Conservation (phyloP, 768 basidiomycete genomes). For the Mycena galopus region DNA sequence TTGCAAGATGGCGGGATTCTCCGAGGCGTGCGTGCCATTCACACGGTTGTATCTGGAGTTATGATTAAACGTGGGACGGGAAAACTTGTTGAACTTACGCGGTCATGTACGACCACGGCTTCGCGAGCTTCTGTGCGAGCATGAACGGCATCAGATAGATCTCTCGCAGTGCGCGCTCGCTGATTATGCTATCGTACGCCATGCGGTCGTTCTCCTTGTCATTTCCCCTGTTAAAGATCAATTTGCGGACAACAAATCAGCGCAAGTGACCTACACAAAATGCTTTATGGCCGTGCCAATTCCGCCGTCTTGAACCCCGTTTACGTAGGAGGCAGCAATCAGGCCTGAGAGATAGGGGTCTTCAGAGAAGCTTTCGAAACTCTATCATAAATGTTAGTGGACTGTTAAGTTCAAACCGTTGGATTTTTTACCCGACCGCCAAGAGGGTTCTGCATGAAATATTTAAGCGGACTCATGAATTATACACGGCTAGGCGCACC, state of each 20-base stretch:
- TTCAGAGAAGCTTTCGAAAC: constrained; percentile 86
- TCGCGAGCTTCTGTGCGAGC: constrained; percentile 74
- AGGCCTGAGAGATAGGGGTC: constrained; percentile 82
- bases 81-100: constrained; percentile 58
- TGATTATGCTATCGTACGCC: constrained; percentile 75
- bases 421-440: constrained; percentile 67
- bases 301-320: constrained; percentile 81
- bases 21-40: constrained; percentile 80
- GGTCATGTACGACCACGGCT: constrained; percentile 81
- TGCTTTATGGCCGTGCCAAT: constrained; percentile 87
- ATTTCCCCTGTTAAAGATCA: constrained; percentile 63
- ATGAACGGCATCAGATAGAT: constrained; percentile 84
- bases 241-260: neutral
- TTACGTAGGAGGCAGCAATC: constrained; percentile 79
- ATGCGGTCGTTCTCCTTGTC: constrained; percentile 87
- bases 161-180: constrained; percentile 77
- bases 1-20: constrained; percentile 70
- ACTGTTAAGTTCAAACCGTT: neutral
- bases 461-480: constrained; percentile 3
- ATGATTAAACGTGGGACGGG: neutral
- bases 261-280: constrained; percentile 68
- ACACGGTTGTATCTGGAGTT: constrained; percentile 75
- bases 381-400: constrained; percentile 48
- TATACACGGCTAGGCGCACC: constrained; percentile 47
- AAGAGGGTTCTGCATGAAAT: constrained; percentile 66